Evolutionary conservation across 2,329 filamentous ascomycete genomes (phyloP).

Genomic region (Aspergillus calidoustus): DNA sequence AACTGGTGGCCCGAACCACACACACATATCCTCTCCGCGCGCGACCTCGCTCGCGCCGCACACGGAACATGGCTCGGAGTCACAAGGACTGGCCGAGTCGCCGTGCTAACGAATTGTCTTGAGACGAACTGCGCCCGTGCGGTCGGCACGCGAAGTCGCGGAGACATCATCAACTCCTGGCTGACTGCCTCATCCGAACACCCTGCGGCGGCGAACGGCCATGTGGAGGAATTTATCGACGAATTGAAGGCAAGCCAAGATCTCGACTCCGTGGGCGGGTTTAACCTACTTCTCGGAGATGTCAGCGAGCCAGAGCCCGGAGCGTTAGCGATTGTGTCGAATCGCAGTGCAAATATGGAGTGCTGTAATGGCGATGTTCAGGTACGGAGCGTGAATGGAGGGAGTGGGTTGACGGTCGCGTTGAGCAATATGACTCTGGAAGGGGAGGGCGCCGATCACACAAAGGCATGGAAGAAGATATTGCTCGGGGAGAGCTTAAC

Average conservation of each 20-base stretch:
- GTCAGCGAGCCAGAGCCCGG: conserved; percentile 45
- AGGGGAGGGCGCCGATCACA: conserved; percentile 35
- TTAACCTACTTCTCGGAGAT: conserved; percentile 62
- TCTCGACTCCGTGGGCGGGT: conserved; percentile 61
- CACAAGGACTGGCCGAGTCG: conserved; percentile 61
- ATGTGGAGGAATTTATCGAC: conserved; percentile 54
- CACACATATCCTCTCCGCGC: conserved; percentile 59
- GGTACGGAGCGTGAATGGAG: conserved; percentile 53
- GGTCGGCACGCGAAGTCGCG: conserved; percentile 53
- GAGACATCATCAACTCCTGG: conserved; percentile 61
- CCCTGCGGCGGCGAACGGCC: conserved; percentile 34
- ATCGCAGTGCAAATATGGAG: conserved; percentile 52
- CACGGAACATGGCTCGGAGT: conserved; percentile 67
- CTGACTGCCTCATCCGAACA: conserved; percentile 47
- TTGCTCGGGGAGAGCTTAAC: conserved; percentile 57
- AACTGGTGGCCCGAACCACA: conserved; percentile 62
- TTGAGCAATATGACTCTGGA: conserved; percentile 63
- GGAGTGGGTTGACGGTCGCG: conserved; percentile 55
- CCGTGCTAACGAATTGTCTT: conserved; percentile 65
- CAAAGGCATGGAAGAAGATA: conserved; percentile 63
- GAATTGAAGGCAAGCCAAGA: conserved; percentile 55
- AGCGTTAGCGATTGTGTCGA: conserved; percentile 59
- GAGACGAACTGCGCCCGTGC: conserved; percentile 53
- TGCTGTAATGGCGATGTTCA: conserved; percentile 24
- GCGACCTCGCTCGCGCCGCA: conserved; percentile 60